phyloP scores from a whole-genome alignment of 2,329 filamentous ascomycete genomes.

The Sclerotinia glacialis region DNA sequence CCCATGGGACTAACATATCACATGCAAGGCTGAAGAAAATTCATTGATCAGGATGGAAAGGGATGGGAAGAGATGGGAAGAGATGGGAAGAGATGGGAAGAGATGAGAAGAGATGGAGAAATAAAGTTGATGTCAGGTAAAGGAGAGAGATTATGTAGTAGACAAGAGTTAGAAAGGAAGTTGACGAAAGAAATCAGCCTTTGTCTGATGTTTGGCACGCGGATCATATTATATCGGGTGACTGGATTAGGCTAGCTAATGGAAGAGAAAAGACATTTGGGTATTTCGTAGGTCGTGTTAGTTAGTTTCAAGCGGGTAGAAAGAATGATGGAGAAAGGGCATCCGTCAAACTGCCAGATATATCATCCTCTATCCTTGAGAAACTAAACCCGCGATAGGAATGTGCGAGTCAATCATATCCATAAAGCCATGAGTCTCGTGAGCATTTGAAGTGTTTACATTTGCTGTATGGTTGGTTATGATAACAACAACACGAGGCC shows the following conservation, averaged over 20 bases:
- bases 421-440: background rate
- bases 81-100: too few relatives aligned
- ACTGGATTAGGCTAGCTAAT: background rate
- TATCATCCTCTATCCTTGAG: background rate
- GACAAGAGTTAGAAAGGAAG: background rate
- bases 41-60: background rate
- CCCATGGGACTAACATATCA: constrained; percentile 1
- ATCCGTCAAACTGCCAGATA: background rate
- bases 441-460: background rate
- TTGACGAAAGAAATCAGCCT: background rate
- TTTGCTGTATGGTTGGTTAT: too few relatives aligned
- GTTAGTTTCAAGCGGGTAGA: background rate
- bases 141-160: background rate
- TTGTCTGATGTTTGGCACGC: background rate
- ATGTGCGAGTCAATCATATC: background rate
- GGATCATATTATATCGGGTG: background rate
- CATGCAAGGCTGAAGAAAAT: constrained; percentile 18
- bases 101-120: background rate
- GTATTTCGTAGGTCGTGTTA: too few relatives aligned
- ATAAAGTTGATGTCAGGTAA: background rate
- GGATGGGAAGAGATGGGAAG: too few relatives aligned
- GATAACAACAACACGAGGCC: too few relatives aligned
- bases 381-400: background rate
- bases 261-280: too few relatives aligned
- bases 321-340: constrained; percentile 1